Evolutionary conservation across 495 filamentous ascomycete species (phyloP).

Genomic region (Glarea lozoyensis): DNA sequence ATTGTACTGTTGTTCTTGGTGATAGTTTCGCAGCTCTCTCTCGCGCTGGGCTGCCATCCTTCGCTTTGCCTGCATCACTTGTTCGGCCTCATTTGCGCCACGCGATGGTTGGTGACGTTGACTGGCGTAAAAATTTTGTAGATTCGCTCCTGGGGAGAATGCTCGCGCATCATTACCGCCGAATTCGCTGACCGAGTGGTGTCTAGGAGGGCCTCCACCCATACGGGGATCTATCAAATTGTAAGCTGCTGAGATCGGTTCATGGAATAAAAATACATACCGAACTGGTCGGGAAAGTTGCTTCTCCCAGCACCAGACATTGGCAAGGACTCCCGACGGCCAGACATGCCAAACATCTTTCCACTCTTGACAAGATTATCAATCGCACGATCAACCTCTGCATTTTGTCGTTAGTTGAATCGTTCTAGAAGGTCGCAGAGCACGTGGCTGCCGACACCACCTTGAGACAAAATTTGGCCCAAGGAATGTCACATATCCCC

Average conservation of each 20-base stretch:
- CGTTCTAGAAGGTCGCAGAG: too few species aligned
- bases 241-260: slow-evolving; percentile 6
- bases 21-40: slow-evolving; percentile 98
- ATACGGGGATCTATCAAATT: slow-evolving; percentile 39
- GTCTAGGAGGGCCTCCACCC: slow-evolving; percentile 52
- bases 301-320: slow-evolving; percentile 52
- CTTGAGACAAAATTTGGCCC: too few species aligned
- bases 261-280: slow-evolving; percentile 23
- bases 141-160: slow-evolving; percentile 68
- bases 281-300: slow-evolving; percentile 45
- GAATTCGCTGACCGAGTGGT: slow-evolving; percentile 84
- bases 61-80: slow-evolving; percentile 97
- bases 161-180: slow-evolving; percentile 53
- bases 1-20: slow-evolving; percentile 99
- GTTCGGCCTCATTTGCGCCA: slow-evolving; percentile 82
- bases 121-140: slow-evolving; percentile 87
- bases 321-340: slow-evolving; percentile 81
- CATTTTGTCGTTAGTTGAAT: slow-evolving; percentile 11
- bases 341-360: slow-evolving; percentile 69
- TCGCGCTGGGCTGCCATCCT: slow-evolving; percentile 98
- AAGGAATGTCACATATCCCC: too few species aligned
- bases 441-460: too few species aligned
- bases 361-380: slow-evolving; percentile 95
- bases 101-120: slow-evolving; percentile 80
- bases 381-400: slow-evolving; percentile 92